Evolutionary conservation across 768 basidiomycete genomes (phyloP).

Genomic region (Leccinellum albellum): DNA sequence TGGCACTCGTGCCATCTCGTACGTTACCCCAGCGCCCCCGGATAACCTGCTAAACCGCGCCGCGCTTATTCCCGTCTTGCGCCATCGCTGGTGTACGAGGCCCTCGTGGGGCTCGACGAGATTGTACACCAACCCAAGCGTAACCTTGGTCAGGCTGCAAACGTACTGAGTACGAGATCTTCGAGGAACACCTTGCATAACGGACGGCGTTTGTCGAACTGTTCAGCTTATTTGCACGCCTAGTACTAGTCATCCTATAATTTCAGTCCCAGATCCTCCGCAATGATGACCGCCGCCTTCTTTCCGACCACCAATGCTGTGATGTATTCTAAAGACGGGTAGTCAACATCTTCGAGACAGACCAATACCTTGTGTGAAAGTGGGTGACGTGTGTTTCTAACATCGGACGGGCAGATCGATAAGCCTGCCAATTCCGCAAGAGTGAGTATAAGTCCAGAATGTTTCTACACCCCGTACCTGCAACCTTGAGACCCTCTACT

Average conservation of each 20-base stretch:
- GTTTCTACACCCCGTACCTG: no score
- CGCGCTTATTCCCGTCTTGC: constrained; percentile 16
- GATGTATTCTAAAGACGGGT: constrained; percentile 33
- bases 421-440: no score
- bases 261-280: constrained; percentile 40
- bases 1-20: constrained; percentile 19
- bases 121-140: no score
- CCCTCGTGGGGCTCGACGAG: no score
- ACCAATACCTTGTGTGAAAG: neutral
- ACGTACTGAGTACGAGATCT: neutral
- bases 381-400: no score
- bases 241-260: neutral
- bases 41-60: constrained; percentile 9
- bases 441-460: no score
- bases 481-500: no score
- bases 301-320: constrained; percentile 28
- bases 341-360: neutral
- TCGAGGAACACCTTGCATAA: neutral
- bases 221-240: neutral
- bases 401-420: no score
- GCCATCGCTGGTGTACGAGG: neutral
- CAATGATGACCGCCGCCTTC: neutral
- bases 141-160: neutral
- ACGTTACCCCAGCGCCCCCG: constrained; percentile 10
- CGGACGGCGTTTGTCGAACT: no score